Conservation (phyloP, 768 basidiomycete species). For the Phaffia tasmanica region DNA sequence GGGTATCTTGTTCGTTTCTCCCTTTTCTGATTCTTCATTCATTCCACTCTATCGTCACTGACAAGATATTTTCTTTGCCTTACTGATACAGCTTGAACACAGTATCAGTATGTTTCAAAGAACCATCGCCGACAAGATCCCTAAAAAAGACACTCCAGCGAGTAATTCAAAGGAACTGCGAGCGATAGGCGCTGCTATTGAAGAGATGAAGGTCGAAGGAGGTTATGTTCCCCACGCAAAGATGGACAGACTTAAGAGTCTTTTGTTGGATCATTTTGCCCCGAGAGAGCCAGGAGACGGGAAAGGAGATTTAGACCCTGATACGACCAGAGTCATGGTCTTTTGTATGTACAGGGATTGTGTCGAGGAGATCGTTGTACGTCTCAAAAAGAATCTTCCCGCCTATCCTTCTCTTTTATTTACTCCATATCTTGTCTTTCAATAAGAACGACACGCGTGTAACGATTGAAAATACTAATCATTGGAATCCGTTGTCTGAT, state of each 20-base stretch:
- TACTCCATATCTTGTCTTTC: neutral
- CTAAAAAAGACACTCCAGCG: conserved; percentile 37
- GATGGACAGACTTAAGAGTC: conserved; percentile 65
- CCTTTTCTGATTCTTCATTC: neutral
- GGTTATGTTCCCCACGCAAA: conserved; percentile 60
- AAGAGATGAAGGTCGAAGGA: conserved; percentile 26
- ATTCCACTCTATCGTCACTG: neutral
- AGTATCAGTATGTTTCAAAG: conserved; percentile 68
- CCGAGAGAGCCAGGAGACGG: conserved; percentile 26
- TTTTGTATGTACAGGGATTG: conserved; percentile 83
- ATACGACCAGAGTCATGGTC: conserved; percentile 70
- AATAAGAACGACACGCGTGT: neutral
- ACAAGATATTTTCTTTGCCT: neutral
- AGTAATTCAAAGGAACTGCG: conserved; percentile 36
- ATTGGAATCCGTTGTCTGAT: neutral
- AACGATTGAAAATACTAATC: neutral
- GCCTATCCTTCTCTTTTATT: neutral
- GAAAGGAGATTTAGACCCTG: conserved; percentile 21
- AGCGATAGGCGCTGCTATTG: conserved; percentile 39
- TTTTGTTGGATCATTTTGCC: conserved; percentile 66
- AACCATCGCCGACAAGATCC: conserved; percentile 46
- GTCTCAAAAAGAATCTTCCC: conserved; percentile 13
- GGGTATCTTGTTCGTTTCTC: conserved; percentile 59
- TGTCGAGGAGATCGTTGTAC: conserved; percentile 73
- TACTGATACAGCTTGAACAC: conserved; percentile 58